Conservation (phyloP, 345 rosid species). For the Arabidopsis suecica region DNA sequence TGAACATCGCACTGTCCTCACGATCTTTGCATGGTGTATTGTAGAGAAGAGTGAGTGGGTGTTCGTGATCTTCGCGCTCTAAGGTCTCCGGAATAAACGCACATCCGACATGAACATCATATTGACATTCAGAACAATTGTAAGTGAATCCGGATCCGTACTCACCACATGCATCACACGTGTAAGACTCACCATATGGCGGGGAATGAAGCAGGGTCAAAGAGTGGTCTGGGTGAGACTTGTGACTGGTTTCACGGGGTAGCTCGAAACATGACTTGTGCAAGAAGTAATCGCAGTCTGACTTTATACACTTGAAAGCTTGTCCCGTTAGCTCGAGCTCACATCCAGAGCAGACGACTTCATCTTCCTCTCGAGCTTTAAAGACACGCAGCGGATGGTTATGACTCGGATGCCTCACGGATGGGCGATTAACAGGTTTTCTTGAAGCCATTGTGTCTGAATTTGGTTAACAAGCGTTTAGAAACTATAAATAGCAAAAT, state of each 20-base stretch:
- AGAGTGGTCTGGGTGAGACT: conserved; percentile 34
- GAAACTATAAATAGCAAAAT: background rate
- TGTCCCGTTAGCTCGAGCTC: conserved; percentile 24
- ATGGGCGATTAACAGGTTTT: conserved; percentile 14
- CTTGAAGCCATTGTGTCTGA: conserved; percentile 23
- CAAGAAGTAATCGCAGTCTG: conserved; percentile 37
- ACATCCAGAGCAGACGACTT: conserved; percentile 39
- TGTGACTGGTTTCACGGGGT: conserved; percentile 20
- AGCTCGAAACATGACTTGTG: conserved; percentile 43
- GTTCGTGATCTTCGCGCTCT: conserved; percentile 31
- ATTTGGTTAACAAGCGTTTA: background rate
- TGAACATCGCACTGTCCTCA: background rate
- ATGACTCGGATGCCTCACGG: conserved; percentile 37
- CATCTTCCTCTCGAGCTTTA: conserved; percentile 17
- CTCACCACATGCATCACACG: conserved; percentile 33
- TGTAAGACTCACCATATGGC: conserved; percentile 19
- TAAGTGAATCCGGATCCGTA: conserved; percentile 36
- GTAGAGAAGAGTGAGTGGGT: conserved; percentile 23
- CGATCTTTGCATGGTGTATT: conserved; percentile 28
- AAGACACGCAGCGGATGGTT: conserved; percentile 27
- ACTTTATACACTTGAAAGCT: conserved; percentile 38
- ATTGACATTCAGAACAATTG: conserved; percentile 34
- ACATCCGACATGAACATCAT: conserved; percentile 44
- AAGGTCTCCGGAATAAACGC: conserved; percentile 25
- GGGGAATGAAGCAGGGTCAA: conserved; percentile 23